phyloP scores from a whole-genome alignment of 139 green algal species.

The Coccomyxa sp. region DNA sequence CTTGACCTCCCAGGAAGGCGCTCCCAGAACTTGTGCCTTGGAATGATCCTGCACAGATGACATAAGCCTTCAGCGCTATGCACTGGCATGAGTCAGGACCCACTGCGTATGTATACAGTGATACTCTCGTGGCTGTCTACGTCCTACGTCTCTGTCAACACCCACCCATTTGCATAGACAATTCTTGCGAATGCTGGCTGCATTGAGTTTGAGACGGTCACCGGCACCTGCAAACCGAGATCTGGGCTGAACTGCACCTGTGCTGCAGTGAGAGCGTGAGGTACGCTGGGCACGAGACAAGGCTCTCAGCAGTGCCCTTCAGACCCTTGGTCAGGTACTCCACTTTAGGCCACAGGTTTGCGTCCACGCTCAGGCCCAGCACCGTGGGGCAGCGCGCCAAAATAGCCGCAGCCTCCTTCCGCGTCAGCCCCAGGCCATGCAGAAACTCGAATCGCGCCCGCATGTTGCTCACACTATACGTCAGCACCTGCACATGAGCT shows the following conservation, averaged over 20 bases:
- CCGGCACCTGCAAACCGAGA: no score
- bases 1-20: no score
- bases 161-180: no score
- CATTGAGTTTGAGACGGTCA: no score
- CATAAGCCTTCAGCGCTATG: no score
- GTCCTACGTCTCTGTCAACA: no score
- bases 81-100: no score
- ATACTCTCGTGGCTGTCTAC: no score
- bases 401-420: background rate
- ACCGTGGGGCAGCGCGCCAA: background rate
- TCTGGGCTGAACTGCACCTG: no score
- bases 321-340: background rate
- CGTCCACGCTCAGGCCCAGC: background rate
- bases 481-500: background rate
- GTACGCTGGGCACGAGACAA: background rate
- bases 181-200: no score
- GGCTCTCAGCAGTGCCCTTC: background rate
- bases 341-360: background rate
- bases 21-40: background rate
- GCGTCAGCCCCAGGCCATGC: background rate
- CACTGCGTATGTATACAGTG: no score
- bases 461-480: background rate
- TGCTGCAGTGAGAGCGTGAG: background rate
- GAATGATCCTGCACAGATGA: background rate
- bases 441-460: background rate